These are phyloP conservation scores for Austroboletus festivus DNA, from an alignment of 768 basidiomycete genomes.

Conservation along the genomic window DNA sequence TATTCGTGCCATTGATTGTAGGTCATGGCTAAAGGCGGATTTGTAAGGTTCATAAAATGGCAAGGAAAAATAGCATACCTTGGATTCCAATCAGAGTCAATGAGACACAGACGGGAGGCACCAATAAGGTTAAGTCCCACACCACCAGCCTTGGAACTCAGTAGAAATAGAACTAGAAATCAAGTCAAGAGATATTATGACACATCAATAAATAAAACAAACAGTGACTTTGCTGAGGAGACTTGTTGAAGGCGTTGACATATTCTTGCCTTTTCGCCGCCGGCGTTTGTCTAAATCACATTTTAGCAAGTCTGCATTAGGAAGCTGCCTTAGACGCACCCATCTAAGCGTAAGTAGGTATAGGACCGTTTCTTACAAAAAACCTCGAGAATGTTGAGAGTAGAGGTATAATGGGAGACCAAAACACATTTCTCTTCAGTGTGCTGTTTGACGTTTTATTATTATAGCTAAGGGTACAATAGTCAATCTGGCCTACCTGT, in stretches of 20 bases:
- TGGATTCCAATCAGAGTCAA: constrained; percentile 95
- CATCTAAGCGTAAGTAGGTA: constrained; percentile 83
- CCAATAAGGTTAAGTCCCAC: constrained; percentile 93
- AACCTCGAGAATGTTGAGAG: constrained; percentile 86
- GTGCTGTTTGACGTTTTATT: constrained; percentile 37
- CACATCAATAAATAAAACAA: constrained; percentile 5
- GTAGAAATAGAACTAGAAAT: constrained; percentile 73
- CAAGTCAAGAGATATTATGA: constrained; percentile 1
- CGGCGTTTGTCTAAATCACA: constrained; percentile 61
- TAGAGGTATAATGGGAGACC: constrained; percentile 95
- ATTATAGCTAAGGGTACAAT: not conserved
- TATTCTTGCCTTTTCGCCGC: constrained; percentile 77
- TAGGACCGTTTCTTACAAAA: constrained; percentile 77
- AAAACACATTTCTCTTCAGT: constrained; percentile 94
- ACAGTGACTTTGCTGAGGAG: constrained; percentile 71
- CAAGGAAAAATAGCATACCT: constrained; percentile 42
- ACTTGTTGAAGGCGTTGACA: constrained; percentile 86
- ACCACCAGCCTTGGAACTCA: constrained; percentile 95
- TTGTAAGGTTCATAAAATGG: not conserved
- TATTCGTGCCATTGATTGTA: constrained; percentile 97
- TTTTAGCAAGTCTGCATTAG: constrained; percentile 1
- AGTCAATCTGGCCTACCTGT: constrained; percentile 39
- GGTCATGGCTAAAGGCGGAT: constrained; percentile 60
- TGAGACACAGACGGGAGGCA: constrained; percentile 79
- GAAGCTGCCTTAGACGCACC: constrained; percentile 40